A percentile compares a stretch with the other conserved stretches of the same genome.
Evolutionary conservation across 345 rosid species (phyloP).

Genomic region (Salix purpurea): DNA sequence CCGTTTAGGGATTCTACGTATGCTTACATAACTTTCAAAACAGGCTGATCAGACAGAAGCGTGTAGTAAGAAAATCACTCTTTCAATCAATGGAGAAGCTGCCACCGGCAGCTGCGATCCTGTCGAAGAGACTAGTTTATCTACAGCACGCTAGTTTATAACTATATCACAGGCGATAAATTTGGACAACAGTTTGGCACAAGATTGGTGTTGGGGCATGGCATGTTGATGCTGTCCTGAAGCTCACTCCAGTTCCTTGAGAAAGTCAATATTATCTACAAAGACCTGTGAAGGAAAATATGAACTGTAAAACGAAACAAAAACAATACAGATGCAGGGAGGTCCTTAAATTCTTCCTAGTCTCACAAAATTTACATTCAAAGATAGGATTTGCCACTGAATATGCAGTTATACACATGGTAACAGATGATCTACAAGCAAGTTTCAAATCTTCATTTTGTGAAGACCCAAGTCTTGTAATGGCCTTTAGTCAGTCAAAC

Average conservation of each 20-base stretch:
- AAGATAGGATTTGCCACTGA: neutral
- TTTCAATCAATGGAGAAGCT: neutral
- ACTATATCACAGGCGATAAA: neutral
- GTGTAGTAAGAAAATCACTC: neutral
- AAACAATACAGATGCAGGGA: neutral
- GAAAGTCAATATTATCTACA: constrained; percentile 83
- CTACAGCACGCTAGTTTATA: constrained; percentile 30
- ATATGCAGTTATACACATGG: neutral
- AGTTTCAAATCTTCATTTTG: neutral
- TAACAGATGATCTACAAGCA: neutral
- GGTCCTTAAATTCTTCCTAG: neutral
- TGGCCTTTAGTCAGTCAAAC: neutral
- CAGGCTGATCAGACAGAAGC: neutral
- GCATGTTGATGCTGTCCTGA: constrained; percentile 6
- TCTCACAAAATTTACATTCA: neutral
- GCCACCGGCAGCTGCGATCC: constrained; percentile 1
- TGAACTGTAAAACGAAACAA: neutral
- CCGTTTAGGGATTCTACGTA: neutral
- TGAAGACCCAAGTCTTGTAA: neutral
- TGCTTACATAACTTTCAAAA: neutral
- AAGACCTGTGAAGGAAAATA: constrained; percentile 51
- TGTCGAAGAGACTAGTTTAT: constrained; percentile 12
- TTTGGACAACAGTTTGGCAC: constrained; percentile 9
- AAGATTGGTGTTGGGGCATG: neutral
- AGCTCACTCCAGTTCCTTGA: constrained; percentile 83